Percentiles rank a stretch among this genome's conserved stretches.
These are phyloP conservation scores for Blastobotrys niveus DNA, from an alignment of 1,139 yeast genomes.

Conservation along the genomic window DNA sequence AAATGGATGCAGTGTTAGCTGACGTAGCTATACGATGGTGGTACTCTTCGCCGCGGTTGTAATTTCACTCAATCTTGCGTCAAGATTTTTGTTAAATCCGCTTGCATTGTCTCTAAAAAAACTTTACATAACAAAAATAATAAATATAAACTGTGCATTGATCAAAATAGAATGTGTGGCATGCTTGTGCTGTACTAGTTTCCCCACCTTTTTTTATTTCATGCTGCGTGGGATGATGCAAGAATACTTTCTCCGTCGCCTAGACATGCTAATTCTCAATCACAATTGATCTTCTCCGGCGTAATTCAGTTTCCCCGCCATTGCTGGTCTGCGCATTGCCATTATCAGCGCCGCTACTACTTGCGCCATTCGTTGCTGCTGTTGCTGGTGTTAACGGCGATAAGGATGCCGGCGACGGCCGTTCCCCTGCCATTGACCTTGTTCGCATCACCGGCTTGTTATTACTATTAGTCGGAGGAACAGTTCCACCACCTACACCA, in stretches of 20 bases:
- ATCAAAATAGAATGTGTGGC: no score
- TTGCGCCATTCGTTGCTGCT: not conserved
- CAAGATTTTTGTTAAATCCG: not conserved
- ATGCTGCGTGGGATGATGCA: no score
- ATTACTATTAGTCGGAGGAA: no score
- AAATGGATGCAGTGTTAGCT: conserved; percentile 53
- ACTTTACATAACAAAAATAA: no score
- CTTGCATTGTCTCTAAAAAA: no score
- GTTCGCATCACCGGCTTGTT: conserved; percentile 4
- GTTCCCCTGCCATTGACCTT: conserved; percentile 7
- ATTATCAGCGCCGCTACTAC: no score
- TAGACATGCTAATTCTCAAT: no score
- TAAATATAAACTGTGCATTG: no score
- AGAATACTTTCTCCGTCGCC: no score
- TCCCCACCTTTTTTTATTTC: no score
- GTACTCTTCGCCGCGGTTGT: conserved; percentile 35
- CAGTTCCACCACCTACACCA: no score
- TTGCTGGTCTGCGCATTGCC: not conserved
- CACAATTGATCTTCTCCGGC: conserved; percentile 4
- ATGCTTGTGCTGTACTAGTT: no score
- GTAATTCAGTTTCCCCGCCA: conserved; percentile 1
- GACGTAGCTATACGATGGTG: conserved; percentile 66
- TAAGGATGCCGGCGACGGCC: conserved; percentile 5
- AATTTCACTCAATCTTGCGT: not conserved
- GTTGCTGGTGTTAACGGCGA: not conserved